Evolutionary conservation across 2,329 filamentous ascomycete genomes (phyloP), one percentile per base, ranked within the genome.

Genomic region (Calonectria hawksworthii): DNA sequence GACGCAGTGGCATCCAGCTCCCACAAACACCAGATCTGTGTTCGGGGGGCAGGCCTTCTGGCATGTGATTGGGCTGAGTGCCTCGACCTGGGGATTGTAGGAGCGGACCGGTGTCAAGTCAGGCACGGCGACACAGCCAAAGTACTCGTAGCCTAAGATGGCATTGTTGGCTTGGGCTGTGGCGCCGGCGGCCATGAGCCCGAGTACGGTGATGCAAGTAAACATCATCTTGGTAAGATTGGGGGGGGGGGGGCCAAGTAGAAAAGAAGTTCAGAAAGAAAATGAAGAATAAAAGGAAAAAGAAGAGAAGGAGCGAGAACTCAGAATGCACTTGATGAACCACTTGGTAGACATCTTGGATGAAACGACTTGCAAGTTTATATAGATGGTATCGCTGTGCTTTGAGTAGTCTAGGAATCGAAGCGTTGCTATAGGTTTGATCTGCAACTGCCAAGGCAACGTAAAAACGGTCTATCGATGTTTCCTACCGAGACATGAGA

Each of bases 1-100:
- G 52, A 68, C 28, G 52, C 66, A 68, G 66, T 68, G 66, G 52
- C 66, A 68, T 30, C 51, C 36, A 23, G 36, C 26, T 23, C 66
- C 66, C 18, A 68, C 51, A 18, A 59, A 54, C 26, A 68, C 66
- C 28, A 68, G 8, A 10, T 54, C 54, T 4, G 66, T 68, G 28
- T 30, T 14, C 5, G 8, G 7, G 21, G 66, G 66, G 32, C 66
- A 68, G 14, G 66, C 66, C n/a, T 32, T 7, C 23, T 68, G 66
- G 18, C 66, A 68, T 6, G 36, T 38, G 10, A 59, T 56, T n/a
- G 52, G 34, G 51, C 16, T 41, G n/a, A 68, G 66, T 11, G 21
- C 13, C 3, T 14, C 21, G 28, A 68, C 18, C 3, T 54, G 6
- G 1, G 66, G 66, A 38, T 30, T 59, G 52, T 34, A 59, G 14